A percentile compares a stretch with the other conserved stretches of the same genome.
These are phyloP conservation scores for Beverwykella pulmonaria DNA, from an alignment of 495 filamentous ascomycete species.

Conservation along the genomic window DNA sequence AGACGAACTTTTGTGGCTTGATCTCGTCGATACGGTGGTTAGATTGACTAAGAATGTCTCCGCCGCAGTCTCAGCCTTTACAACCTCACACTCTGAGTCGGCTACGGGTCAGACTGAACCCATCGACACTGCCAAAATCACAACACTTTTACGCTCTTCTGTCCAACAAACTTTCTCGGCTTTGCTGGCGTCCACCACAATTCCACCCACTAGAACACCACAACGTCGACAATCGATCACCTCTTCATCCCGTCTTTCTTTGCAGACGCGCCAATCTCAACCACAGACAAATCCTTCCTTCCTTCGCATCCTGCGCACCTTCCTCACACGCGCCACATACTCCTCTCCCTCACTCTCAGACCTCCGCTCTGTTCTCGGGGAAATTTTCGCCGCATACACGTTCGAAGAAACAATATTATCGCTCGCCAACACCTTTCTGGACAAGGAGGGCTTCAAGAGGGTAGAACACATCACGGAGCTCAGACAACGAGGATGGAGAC, in stretches of 20 bases:
- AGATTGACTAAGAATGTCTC: conserved; percentile 66
- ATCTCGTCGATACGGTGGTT: conserved; percentile 83
- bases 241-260: conserved; percentile 42
- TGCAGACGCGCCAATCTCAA: conserved; percentile 33
- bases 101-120: conserved; percentile 6
- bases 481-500: conserved; percentile 87
- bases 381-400: conserved; percentile 91
- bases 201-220: conserved; percentile 55
- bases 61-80: conserved; percentile 34
- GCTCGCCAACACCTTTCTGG: conserved; percentile 82
- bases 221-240: conserved; percentile 6
- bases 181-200: conserved; percentile 59
- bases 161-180: conserved; percentile 92
- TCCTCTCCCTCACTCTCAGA: conserved; percentile 86
- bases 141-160: conserved; percentile 67
- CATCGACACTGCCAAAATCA: conserved; percentile 52
- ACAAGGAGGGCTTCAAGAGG: conserved; percentile 85
- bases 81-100: conserved; percentile 5
- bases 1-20: conserved; percentile 87
- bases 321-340: conserved; percentile 78
- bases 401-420: conserved; percentile 87
- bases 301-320: conserved; percentile 84
- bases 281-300: conserved; percentile 70
- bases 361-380: conserved; percentile 77
- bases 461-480: conserved; percentile 73